phyloP scores from a whole-genome alignment of 805 yeast genomes.

The Cephaloascus fragrans region DNA sequence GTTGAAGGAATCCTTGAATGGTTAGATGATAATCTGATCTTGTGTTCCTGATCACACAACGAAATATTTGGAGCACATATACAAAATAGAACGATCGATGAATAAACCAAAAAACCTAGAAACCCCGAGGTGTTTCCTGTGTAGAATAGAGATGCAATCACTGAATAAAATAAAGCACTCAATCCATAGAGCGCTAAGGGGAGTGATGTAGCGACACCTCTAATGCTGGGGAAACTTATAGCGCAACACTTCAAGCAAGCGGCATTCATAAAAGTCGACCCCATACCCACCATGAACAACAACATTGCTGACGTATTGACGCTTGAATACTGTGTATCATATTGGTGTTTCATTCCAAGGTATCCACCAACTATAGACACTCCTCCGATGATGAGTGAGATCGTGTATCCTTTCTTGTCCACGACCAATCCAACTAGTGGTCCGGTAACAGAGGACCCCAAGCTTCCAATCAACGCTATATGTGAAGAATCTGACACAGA shows the following conservation, averaged over 20 bases:
- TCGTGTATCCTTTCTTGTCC: slow-evolving; percentile 50
- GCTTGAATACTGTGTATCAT: slow-evolving; percentile 23
- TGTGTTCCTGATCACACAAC: slow-evolving; percentile 24
- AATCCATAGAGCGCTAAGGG: slow-evolving; percentile 71
- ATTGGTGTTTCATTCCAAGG: slow-evolving; percentile 42
- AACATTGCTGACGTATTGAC: slow-evolving; percentile 33
- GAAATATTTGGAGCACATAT: slow-evolving; percentile 39
- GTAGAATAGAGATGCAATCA: slow-evolving; percentile 38
- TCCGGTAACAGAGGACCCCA: slow-evolving; percentile 56
- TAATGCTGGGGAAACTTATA: slow-evolving; percentile 49
- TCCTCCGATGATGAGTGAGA: slow-evolving; percentile 43
- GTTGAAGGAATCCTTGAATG: slow-evolving; percentile 6
- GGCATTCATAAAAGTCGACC: slow-evolving; percentile 57
- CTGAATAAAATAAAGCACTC: slow-evolving; percentile 60
- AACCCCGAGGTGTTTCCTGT: slow-evolving; percentile 52
- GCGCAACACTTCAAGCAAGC: slow-evolving; percentile 70
- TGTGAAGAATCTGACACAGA: slow-evolving; percentile 53
- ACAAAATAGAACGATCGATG: slow-evolving; percentile 28
- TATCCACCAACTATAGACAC: slow-evolving; percentile 44
- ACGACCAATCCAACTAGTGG: slow-evolving; percentile 61
- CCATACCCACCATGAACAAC: slow-evolving; percentile 51
- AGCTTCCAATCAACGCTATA: slow-evolving; percentile 58
- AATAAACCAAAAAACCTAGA: slow-evolving; percentile 33
- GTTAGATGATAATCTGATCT: slow-evolving; percentile 1
- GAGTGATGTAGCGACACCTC: slow-evolving; percentile 69